Base-by-base conservation (phyloP, 1,284 basidiomycete genomes). In the Sporisorium iseilematis-ciliati region DNA sequence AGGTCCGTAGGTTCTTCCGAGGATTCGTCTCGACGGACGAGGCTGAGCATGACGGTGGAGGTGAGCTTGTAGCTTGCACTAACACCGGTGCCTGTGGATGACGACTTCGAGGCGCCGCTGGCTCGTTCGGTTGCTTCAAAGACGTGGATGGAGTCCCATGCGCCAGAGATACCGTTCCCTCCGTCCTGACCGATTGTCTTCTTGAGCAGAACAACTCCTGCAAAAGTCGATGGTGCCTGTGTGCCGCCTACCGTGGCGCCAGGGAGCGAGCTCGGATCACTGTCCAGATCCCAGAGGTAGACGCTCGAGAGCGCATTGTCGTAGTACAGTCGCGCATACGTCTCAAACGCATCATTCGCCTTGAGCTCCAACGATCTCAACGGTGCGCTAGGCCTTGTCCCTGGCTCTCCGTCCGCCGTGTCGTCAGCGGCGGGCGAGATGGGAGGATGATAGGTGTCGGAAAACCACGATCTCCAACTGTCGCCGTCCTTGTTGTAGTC, bases 101-200 rank as follows among this genome's bases (percentile, higher is more conserved):
- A 49, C 12, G 59, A 60, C 46, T 60, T 65, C 40, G 61, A 51
- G 51, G 46, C 43, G 31, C 65, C 56, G 49, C 60, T 59, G 20
- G 70, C 64, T 20, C 94, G 90, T 85, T 97, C 95, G 29, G 90
- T 89, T 3, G 92, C 91, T 86, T 99, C 97, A 81, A 99, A 98
- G 48, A 99, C 96, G 85, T 99, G 97, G 68, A 99, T 93, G 4
- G 95, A 97, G 86, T 99, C 95, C 97, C 97, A 99, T 45, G 93
- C 91, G 41, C 94, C 93, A 21, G 84, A 75, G 11, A 86, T 77
- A 25, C 79, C 78, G 46, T 73, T 69, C 26, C 70, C 65, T 31
- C 78, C 61, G 49, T 77, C 67, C 25, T 77, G 63, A 2, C 68
- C 61, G 38, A 77, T 77, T 26, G 65, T 89, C 88, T 99, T 99